Evolutionary conservation across 164 flowering plant species (phyloP).

Genomic region (Macadamia tetraphylla): DNA sequence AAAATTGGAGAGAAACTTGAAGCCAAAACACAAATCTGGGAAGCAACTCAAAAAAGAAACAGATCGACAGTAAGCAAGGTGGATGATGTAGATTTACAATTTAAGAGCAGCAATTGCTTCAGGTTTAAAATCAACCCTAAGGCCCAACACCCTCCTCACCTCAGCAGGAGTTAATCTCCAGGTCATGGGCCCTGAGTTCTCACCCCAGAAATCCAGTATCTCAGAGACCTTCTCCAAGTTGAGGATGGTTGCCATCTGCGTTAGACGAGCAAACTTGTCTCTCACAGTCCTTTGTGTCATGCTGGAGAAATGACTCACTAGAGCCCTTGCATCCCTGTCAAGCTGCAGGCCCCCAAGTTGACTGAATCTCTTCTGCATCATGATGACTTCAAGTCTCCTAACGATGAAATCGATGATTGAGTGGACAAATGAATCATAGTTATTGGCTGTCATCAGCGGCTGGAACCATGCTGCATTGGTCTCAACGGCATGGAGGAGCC

Average conservation of each 20-base stretch:
- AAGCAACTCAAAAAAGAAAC: too few relatives aligned
- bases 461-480: slow-evolving; percentile 85
- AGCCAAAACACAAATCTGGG: too few relatives aligned
- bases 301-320: slow-evolving; percentile 86
- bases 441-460: slow-evolving; percentile 74
- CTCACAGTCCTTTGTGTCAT: slow-evolving; percentile 95
- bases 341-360: slow-evolving; percentile 96
- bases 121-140: slow-evolving; percentile 89
- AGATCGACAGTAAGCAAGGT: too few relatives aligned
- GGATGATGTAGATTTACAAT: slow-evolving; percentile 28
- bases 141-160: slow-evolving; percentile 83
- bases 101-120: slow-evolving; percentile 86
- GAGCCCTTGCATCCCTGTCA: slow-evolving; percentile 75
- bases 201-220: slow-evolving; percentile 99
- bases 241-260: slow-evolving; percentile 94
- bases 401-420: slow-evolving; percentile 75
- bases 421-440: slow-evolving; percentile 78
- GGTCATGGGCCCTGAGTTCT: slow-evolving; percentile 97
- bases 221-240: slow-evolving; percentile 94
- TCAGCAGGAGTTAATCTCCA: slow-evolving; percentile 98
- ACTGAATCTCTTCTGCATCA: slow-evolving; percentile 96
- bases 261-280: slow-evolving; percentile 92
- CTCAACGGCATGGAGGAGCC: slow-evolving; percentile 87
- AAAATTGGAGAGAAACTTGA: too few relatives aligned
- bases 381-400: slow-evolving; percentile 90